Conservation (phyloP, 2,329 filamentous ascomycete species). For the Paramyrothecium sp. region DNA sequence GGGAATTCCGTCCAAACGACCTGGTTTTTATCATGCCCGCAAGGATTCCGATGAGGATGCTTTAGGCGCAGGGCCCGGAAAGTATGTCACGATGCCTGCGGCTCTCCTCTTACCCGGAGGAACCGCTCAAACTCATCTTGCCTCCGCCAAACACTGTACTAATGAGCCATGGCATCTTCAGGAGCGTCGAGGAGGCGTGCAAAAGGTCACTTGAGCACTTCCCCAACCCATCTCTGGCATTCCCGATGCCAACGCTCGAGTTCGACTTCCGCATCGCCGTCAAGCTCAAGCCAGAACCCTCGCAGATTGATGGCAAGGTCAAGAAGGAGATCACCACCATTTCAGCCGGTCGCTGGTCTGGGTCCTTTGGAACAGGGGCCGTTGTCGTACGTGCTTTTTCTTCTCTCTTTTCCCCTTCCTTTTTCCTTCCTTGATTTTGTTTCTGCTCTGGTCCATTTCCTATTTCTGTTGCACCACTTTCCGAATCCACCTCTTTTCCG, state of each 20-base stretch:
- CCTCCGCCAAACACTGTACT: not conserved
- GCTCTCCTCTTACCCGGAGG: not conserved
- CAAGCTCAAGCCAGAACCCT: conserved; percentile 38
- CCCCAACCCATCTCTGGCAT: conserved; percentile 38
- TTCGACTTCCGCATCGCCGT: conserved; percentile 52
- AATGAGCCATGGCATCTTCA: conserved; percentile 8
- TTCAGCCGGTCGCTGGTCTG: conserved; percentile 44
- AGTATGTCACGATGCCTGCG: not conserved
- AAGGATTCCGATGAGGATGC: not conserved
- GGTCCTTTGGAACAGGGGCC: conserved; percentile 46
- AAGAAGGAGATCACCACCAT: conserved; percentile 50
- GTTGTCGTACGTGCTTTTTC: conserved; percentile 37
- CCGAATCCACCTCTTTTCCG: no score
- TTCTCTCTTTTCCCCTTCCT: not conserved
- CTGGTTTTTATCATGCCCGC: not conserved
- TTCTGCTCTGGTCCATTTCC: conserved; percentile 6
- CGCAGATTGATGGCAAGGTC: conserved; percentile 40
- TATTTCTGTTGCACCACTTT: no score
- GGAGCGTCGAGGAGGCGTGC: conserved; percentile 35
- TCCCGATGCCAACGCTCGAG: conserved; percentile 44
- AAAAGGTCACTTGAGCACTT: conserved; percentile 37
- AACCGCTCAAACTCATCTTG: not conserved
- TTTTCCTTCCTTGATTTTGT: not conserved
- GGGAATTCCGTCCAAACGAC: not conserved
- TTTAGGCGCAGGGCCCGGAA: not conserved